Base-by-base conservation (phyloP, 2,329 filamentous ascomycete genomes). In the Penicillium sp. region DNA sequence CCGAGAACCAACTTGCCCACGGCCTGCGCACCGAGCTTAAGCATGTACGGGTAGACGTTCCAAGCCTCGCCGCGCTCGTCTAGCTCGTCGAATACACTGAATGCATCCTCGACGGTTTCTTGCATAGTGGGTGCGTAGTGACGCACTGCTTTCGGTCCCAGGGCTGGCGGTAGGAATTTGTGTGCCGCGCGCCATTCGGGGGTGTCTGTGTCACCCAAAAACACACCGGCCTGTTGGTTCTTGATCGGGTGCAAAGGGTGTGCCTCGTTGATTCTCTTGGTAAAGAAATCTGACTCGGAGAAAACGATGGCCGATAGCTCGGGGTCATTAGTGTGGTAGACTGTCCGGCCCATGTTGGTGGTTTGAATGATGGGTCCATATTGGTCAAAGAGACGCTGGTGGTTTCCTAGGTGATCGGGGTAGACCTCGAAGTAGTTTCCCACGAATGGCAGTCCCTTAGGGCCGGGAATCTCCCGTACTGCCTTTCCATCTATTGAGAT, bases 121-220 rank as follows among this genome's bases (percentile, higher is more conserved):
- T 86, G 83, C 83, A 88, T 87, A 0, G 77, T 80, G 0, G 84
- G 83, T 0, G 82, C 79, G 59, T 87, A 87, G 63, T 65, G 63
- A 6, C 62, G 62, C 10, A 65, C 58, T 19, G 63, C 62, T 40
- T 64, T 64, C 2, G 63, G 63, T 10, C 62, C 62, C 2, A 65
- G 38, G 0, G 63, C 60, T 5, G 63, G 62, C 0, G 63, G 63
- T 3, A 65, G 49, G 69, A 86, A 88, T 67, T 87, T 88, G 75
- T 88, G 86, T 1, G 81, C 80, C 0, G 79, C 55, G 31, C 68
- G 72, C 70, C 71, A 75, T 51, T 69, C 65, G 0, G 65, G 58
- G 13, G 64, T 70, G 50, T 73, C 69, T 2, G 71, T 74, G 46
- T 75, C 73, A 8, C 69, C 68, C 0, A 73, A 52, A 51, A 75